A percentile compares a stretch with the other conserved stretches of the same genome.
Conservation (phyloP, 225 moss, liverwort and hornwort species). For the Rhytidiadelphus loreus region DNA sequence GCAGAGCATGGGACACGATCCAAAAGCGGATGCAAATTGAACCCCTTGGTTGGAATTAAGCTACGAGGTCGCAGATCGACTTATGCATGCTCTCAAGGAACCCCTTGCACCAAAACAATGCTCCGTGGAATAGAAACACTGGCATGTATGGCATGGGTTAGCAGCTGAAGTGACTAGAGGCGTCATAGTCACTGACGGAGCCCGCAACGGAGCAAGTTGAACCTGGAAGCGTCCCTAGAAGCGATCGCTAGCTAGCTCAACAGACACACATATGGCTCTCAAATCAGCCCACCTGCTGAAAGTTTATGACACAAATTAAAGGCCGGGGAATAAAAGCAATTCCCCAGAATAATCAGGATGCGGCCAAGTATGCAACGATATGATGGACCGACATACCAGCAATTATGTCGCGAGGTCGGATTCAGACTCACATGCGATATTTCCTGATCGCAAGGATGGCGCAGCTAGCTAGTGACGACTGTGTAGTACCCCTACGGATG, state of each 20-base stretch:
- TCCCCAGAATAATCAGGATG: not conserved
- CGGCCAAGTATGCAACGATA: not conserved
- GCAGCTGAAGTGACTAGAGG: not conserved
- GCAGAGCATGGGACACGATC: not conserved
- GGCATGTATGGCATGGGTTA: not conserved
- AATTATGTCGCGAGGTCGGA: not conserved
- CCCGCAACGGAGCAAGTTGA: not conserved
- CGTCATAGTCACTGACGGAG: not conserved
- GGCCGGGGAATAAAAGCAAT: not conserved
- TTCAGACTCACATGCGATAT: not conserved
- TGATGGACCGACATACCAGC: not conserved
- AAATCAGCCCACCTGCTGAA: not conserved
- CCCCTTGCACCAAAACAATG: not conserved
- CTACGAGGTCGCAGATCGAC: not conserved
- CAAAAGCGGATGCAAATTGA: not conserved
- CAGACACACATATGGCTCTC: not conserved
- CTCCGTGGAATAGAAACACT: not conserved
- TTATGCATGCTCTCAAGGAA: not conserved
- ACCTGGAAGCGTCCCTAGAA: not conserved
- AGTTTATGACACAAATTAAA: not conserved
- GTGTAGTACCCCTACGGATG: not conserved
- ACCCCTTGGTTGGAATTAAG: not conserved
- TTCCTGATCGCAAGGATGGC: not conserved
- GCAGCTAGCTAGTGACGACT: not conserved
- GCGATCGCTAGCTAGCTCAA: not conserved